Percentiles rank a stretch among this genome's conserved stretches.
These are phyloP conservation scores for Cordyceps javanica DNA, from an alignment of 2,329 filamentous ascomycete species.

Conservation along the genomic window DNA sequence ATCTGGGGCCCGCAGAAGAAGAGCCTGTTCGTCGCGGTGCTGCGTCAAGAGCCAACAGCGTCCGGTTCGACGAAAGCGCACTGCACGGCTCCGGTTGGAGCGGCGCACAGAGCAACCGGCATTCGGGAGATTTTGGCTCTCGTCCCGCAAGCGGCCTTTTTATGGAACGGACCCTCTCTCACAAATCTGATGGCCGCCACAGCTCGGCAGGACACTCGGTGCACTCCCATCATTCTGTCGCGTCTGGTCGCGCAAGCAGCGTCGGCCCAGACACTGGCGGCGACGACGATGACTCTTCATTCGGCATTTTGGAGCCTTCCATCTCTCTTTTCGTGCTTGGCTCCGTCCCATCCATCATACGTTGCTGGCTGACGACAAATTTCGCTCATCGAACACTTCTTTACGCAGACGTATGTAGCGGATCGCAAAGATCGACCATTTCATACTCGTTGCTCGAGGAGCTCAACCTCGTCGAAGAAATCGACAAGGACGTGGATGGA, in stretches of 20 bases:
- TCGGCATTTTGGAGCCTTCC: conserved; percentile 68
- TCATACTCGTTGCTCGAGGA: conserved; percentile 69
- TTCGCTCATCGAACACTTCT: conserved; percentile 86
- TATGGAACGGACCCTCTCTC: conserved; percentile 86
- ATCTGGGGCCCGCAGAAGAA: conserved; percentile 75
- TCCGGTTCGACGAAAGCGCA: conserved; percentile 94
- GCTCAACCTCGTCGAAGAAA: conserved; percentile 61
- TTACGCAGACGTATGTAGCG: conserved; percentile 88
- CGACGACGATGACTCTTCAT: conserved; percentile 61
- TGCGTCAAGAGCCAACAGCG: conserved; percentile 89
- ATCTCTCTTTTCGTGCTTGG: conserved; percentile 81
- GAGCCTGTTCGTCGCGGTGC: conserved; percentile 78
- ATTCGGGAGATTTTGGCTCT: conserved; percentile 76
- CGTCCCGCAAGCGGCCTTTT: conserved; percentile 78
- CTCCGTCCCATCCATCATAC: conserved; percentile 86
- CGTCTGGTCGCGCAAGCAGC: conserved; percentile 79
- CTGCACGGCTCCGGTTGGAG: conserved; percentile 83
- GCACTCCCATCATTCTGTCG: conserved; percentile 61
- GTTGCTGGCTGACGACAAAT: conserved; percentile 87
- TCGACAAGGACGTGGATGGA: conserved; percentile 61
- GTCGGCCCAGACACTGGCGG: conserved; percentile 70
- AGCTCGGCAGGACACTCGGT: conserved; percentile 86
- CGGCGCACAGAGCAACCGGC: conserved; percentile 62
- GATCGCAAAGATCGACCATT: conserved; percentile 81
- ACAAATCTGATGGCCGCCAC: conserved; percentile 92